phyloP scores from a whole-genome alignment of 2,329 filamentous ascomycete genomes.

The Fusarium oligoseptatum region DNA sequence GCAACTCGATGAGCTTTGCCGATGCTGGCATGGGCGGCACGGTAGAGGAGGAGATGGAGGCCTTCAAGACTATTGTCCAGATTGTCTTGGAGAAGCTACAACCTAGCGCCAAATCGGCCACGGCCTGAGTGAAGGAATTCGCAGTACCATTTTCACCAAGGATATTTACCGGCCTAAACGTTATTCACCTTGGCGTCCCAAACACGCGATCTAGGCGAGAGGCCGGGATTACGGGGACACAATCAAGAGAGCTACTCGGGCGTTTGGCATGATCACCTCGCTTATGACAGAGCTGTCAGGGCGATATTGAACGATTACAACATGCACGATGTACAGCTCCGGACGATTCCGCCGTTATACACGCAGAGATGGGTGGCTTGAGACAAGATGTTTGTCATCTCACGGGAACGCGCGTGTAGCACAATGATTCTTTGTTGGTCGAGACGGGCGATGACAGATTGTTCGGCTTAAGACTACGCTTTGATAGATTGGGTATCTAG shows the following conservation, averaged over 20 bases:
- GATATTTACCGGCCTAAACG: not conserved
- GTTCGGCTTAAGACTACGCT: not conserved
- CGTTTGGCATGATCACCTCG: slow-evolving; percentile 3
- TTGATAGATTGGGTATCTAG: not conserved
- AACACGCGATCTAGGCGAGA: not conserved
- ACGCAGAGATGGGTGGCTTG: slow-evolving; percentile 28
- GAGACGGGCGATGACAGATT: not conserved
- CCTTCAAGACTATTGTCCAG: slow-evolving; percentile 80
- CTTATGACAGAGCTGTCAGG: slow-evolving; percentile 35
- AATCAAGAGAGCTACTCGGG: not conserved
- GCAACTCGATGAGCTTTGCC: slow-evolving; percentile 85
- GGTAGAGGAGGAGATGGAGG: slow-evolving; percentile 95
- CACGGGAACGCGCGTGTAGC: slow-evolving; percentile 31
- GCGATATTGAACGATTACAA: slow-evolving; percentile 33
- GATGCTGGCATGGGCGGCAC: slow-evolving; percentile 81
- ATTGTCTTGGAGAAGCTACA: slow-evolving; percentile 63
- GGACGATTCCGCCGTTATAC: slow-evolving; percentile 34
- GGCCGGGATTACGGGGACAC: not conserved
- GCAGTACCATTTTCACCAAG: not conserved
- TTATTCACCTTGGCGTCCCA: not conserved
- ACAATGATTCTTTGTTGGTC: slow-evolving; percentile 14
- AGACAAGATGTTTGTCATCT: slow-evolving; percentile 43
- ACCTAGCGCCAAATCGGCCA: slow-evolving; percentile 21
- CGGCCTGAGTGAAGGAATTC: not conserved
- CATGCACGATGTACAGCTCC: slow-evolving; percentile 31